These are phyloP conservation scores for Solanum hybrid DNA, from an alignment of 305 asterid genomes.

Conservation along the genomic window DNA sequence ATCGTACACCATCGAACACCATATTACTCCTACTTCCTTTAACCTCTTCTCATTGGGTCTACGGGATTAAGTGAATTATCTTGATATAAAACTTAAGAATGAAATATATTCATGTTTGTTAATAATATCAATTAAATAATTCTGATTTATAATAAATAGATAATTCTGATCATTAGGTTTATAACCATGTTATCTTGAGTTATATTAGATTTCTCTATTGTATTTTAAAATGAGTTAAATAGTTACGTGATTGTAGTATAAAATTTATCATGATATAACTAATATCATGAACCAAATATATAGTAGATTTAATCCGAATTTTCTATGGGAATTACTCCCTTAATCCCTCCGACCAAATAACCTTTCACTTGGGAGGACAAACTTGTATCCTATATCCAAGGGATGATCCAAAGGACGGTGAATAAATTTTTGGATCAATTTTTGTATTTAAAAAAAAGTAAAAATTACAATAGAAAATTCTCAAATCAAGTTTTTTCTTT, in stretches of 20 bases:
- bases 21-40: background rate
- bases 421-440: background rate
- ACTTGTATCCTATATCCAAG: background rate
- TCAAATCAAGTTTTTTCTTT: background rate
- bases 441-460: no score
- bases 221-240: background rate
- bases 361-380: background rate
- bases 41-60: background rate
- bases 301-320: background rate
- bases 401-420: background rate
- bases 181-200: background rate
- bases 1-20: background rate
- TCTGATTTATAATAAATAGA: no score
- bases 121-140: no score
- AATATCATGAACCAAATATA: background rate
- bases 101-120: background rate
- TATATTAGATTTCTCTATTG: no score
- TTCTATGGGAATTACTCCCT: background rate
- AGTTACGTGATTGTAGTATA: background rate
- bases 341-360: background rate
- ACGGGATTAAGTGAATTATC: background rate
- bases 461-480: no score
- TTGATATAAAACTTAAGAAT: background rate
- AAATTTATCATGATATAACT: background rate
- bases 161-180: background rate